Conservation (phyloP, 2,329 filamentous ascomycete genomes). For the Zasmidium cellare region DNA sequence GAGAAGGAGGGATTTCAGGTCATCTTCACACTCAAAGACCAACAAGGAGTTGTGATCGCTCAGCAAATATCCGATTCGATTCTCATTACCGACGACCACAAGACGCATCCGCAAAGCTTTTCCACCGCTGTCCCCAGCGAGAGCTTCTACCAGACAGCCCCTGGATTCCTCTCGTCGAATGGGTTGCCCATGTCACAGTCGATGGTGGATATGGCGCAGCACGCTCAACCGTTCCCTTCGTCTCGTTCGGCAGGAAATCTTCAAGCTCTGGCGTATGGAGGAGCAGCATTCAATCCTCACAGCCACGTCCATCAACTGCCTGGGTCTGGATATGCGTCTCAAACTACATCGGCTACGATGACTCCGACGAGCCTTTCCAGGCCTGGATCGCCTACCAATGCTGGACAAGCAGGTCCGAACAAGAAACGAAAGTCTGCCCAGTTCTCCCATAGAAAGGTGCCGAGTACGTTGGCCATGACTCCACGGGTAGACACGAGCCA, state of each 20-base stretch:
- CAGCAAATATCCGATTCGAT: conserved; percentile 86
- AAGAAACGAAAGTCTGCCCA: conserved; percentile 74
- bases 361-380: conserved; percentile 67
- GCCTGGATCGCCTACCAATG: conserved; percentile 65
- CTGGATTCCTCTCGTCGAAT: conserved; percentile 24
- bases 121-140: conserved; percentile 29
- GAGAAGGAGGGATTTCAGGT: conserved; percentile 92
- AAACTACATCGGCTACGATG: conserved; percentile 48
- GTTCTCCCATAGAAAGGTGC: conserved; percentile 58
- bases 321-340: conserved; percentile 32
- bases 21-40: conserved; percentile 92
- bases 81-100: conserved; percentile 98
- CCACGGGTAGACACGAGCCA: conserved; percentile 62
- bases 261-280: conserved; percentile 51
- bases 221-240: conserved; percentile 51
- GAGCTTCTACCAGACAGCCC: conserved; percentile 26
- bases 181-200: conserved; percentile 38
- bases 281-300: conserved; percentile 31
- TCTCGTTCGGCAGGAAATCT: conserved; percentile 66
- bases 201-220: conserved; percentile 38
- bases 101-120: conserved; percentile 62
- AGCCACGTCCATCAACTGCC: conserved; percentile 37
- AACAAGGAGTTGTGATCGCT: conserved; percentile 71
- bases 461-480: conserved; percentile 78
- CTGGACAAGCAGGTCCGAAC: conserved; percentile 62